Conservation (phyloP, 1,284 basidiomycete species). For the Quambalaria eucalypti region DNA sequence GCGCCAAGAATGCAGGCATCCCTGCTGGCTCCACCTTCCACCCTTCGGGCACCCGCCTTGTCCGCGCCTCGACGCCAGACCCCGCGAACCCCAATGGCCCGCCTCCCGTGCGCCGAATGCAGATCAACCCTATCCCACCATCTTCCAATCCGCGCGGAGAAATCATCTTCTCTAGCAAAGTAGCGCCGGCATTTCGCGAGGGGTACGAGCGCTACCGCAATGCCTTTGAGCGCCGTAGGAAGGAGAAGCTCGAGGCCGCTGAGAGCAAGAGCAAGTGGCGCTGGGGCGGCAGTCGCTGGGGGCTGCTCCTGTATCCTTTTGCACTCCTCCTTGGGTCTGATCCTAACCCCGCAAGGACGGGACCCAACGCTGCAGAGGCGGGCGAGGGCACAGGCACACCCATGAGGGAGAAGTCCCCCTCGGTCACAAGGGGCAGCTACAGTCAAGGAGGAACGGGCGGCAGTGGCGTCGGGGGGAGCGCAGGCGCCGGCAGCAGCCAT, state of each 20-base stretch:
- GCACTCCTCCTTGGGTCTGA: not conserved
- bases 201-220: conserved; percentile 84
- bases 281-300: not conserved
- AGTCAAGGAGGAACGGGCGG: not conserved
- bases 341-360: not conserved
- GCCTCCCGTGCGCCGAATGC: not conserved
- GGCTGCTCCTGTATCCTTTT: not conserved
- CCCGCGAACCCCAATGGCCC: not conserved
- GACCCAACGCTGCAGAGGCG: not conserved
- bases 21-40: too few species aligned
- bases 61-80: not conserved
- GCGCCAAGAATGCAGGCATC: not conserved
- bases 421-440: too few species aligned
- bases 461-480: not conserved
- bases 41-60: not conserved
- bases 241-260: conserved; percentile 52
- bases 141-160: conserved; percentile 84
- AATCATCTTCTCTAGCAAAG: conserved; percentile 83
- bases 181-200: conserved; percentile 73
- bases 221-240: conserved; percentile 75
- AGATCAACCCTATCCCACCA: conserved; percentile 74
- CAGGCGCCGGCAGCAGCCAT: too few species aligned
- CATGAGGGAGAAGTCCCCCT: too few species aligned
- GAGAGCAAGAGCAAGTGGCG: not conserved
- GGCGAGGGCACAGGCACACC: not conserved